A percentile compares a stretch with the other conserved stretches of the same genome.
phyloP scores from a whole-genome alignment of 2,329 filamentous ascomycete species.

The Salinomyces thailandicus region DNA sequence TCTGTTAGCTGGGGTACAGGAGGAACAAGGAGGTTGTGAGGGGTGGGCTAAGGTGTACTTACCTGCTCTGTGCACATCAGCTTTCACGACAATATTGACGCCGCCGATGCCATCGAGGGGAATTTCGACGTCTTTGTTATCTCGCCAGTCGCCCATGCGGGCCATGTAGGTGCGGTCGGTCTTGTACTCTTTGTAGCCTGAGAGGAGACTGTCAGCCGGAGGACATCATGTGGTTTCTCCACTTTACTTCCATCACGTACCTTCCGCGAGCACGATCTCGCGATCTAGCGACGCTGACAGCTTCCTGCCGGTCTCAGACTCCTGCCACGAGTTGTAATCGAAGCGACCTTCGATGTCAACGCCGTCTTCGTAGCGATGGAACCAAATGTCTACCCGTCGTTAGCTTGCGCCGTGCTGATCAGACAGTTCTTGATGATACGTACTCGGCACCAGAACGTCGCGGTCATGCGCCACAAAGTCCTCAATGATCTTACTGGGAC shows the following conservation, averaged over 20 bases:
- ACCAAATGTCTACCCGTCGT: constrained; percentile 70
- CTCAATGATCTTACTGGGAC: constrained; percentile 75
- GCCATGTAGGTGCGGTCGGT: constrained; percentile 88
- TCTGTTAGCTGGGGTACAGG: not conserved
- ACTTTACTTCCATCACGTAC: constrained; percentile 31
- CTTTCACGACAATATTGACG: constrained; percentile 95
- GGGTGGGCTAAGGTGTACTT: constrained; percentile 23
- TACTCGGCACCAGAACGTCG: constrained; percentile 92
- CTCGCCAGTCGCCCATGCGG: constrained; percentile 79
- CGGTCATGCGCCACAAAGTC: constrained; percentile 91
- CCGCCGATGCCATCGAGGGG: constrained; percentile 92
- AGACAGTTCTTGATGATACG: constrained; percentile 29
- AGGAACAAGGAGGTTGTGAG: not conserved
- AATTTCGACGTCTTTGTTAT: constrained; percentile 85
- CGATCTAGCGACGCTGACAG: constrained; percentile 64
- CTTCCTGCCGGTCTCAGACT: constrained; percentile 73
- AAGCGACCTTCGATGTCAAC: constrained; percentile 90
- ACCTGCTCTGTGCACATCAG: constrained; percentile 92
- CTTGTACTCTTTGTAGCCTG: constrained; percentile 85
- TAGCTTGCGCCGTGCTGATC: too few species aligned
- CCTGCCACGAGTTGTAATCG: constrained; percentile 98
- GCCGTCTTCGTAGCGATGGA: constrained; percentile 72
- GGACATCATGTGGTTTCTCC: not conserved
- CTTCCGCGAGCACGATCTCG: constrained; percentile 79
- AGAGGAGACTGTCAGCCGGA: not conserved